Evolutionary conservation across 208 protist species (phyloP).

Genomic region (Strigomonas culicis): DNA sequence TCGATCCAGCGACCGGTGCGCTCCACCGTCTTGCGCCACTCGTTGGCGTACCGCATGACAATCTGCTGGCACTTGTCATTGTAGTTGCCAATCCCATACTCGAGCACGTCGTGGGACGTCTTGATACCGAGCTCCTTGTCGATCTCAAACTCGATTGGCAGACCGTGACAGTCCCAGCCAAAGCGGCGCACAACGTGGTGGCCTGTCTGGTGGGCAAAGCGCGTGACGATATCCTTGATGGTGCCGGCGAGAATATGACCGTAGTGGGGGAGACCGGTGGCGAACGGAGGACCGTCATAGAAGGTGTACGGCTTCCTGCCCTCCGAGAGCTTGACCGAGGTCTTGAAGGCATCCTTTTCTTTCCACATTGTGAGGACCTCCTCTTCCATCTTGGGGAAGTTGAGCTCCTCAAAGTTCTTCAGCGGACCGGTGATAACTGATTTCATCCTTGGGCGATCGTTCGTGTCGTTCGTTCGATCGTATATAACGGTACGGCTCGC

Average conservation of each 20-base stretch:
- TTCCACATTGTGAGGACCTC: constrained; percentile 95
- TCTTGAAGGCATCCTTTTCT: constrained; percentile 95
- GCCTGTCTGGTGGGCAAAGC: constrained; percentile 98
- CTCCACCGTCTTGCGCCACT: constrained; percentile 97
- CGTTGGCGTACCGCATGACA: constrained; percentile 98
- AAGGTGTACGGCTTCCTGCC: constrained; percentile 92
- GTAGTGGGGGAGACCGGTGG: constrained; percentile 99
- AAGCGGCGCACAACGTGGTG: constrained; percentile 98
- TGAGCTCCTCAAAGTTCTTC: constrained; percentile 78
- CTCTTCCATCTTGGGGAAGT: constrained; percentile 95
- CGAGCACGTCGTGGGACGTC: constrained; percentile 93
- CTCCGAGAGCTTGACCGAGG: constrained; percentile 92
- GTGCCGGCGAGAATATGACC: constrained; percentile 99
- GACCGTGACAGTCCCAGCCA: constrained; percentile 99
- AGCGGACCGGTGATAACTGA: constrained; percentile 24
- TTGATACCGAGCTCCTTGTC: constrained; percentile 96
- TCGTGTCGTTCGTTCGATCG: background rate
- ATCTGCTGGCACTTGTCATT: constrained; percentile 98
- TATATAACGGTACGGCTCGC: constrained; percentile 56
- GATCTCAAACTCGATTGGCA: constrained; percentile 99
- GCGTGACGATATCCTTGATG: constrained; percentile 99
- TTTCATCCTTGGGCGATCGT: background rate
- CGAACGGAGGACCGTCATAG: constrained; percentile 99
- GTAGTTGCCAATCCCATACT: constrained; percentile 98
- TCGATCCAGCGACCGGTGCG: constrained; percentile 99